Conservation (phyloP, 306 rosid species). For the Quercus gilva region DNA sequence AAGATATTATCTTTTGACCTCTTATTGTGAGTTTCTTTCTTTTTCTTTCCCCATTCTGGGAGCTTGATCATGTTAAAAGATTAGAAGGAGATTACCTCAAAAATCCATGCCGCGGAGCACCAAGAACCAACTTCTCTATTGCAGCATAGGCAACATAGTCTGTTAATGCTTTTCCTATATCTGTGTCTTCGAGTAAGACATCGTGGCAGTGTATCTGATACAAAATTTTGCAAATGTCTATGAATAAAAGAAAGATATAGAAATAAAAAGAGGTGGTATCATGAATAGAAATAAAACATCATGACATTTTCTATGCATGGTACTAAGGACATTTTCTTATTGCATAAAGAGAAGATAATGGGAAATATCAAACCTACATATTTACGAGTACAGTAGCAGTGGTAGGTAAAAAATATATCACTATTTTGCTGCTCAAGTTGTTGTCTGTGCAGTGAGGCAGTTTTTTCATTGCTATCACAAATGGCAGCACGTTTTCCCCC, state of each 20-base stretch:
- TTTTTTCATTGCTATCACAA: conserved; percentile 31
- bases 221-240: neutral
- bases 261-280: neutral
- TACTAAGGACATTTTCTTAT: neutral
- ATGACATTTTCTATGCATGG: neutral
- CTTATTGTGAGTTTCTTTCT: too few species aligned
- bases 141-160: conserved; percentile 80
- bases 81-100: conserved; percentile 47
- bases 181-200: conserved; percentile 75
- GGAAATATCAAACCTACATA: conserved; percentile 47
- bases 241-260: neutral
- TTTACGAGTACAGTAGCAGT: conserved; percentile 93
- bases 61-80: too few species aligned
- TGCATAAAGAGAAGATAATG: neutral
- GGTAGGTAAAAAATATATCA: conserved; percentile 71
- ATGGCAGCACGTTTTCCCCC: conserved; percentile 53
- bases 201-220: conserved; percentile 80
- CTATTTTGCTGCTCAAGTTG: conserved; percentile 46
- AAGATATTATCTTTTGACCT: too few species aligned
- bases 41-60: too few species aligned
- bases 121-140: conserved; percentile 73
- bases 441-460: conserved; percentile 49
- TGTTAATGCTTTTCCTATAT: conserved; percentile 64
- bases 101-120: conserved; percentile 75
- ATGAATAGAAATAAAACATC: neutral